Conservation (phyloP, 768 basidiomycete species). For the Mycena venus region DNA sequence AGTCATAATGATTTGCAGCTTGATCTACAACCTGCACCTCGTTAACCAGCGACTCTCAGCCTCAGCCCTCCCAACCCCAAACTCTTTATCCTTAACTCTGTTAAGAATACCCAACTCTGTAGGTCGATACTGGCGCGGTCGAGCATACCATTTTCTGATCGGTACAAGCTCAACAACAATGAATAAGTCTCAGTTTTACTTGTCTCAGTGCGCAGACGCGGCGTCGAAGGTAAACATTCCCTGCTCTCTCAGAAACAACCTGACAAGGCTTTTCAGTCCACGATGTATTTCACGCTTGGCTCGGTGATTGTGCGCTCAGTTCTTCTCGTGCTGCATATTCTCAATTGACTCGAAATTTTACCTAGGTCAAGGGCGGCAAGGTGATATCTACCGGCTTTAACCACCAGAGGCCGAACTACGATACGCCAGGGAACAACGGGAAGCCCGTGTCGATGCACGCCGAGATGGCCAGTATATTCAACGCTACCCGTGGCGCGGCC, state of each 20-base stretch:
- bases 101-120: slow-evolving; percentile 28
- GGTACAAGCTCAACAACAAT: slow-evolving; percentile 39
- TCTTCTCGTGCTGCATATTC: neutral
- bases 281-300: slow-evolving; percentile 64
- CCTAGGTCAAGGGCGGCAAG: slow-evolving; percentile 66
- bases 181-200: slow-evolving; percentile 65
- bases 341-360: neutral
- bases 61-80: slow-evolving; percentile 6
- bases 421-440: slow-evolving; percentile 56
- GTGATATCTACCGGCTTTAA: slow-evolving; percentile 66
- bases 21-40: slow-evolving; percentile 34
- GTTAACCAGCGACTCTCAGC: slow-evolving; percentile 27
- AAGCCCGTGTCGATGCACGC: slow-evolving; percentile 66
- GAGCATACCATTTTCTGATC: neutral
- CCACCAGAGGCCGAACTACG: slow-evolving; percentile 67
- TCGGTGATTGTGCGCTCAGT: slow-evolving; percentile 47
- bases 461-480: slow-evolving; percentile 73
- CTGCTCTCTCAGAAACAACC: neutral
- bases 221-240: slow-evolving; percentile 54
- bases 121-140: slow-evolving; percentile 42
- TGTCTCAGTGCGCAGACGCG: slow-evolving; percentile 63
- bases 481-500: slow-evolving; percentile 60
- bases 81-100: slow-evolving; percentile 18
- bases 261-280: slow-evolving; percentile 39
- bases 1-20: slow-evolving; percentile 34